Evolutionary conservation across 2,329 filamentous ascomycete species (phyloP), one percentile per base, ranked within the genome.

Genomic region (Dothideomycetes sp.): DNA sequence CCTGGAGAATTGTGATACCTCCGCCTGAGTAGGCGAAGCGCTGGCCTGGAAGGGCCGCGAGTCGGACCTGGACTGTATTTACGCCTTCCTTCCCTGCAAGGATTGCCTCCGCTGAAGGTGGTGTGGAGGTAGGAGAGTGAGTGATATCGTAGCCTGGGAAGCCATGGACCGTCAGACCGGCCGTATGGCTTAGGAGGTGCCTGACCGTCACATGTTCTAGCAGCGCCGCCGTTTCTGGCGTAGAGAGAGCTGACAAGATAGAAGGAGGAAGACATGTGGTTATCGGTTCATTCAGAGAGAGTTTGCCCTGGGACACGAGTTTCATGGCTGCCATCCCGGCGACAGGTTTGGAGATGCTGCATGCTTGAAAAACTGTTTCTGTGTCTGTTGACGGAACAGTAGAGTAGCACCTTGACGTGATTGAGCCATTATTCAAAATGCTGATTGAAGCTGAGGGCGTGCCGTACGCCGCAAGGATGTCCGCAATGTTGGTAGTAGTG

Each of bases 261-360:
- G 7, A 12, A 11, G 33, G 15, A 9, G 48, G 41, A 14, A 52
- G 32, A 22, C 48, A 39, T 3, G 50, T 36, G 4, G 42, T 36
- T 15, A 51, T 40, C 10, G 39, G 40, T 3, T 42, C 45, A 12
- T 51, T 41, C 16, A 50, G 52, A 15, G 31, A 38, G 9, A 53
- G 36, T 10, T 34, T 31, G 4, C 47, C 45, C 33, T 45, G 11
- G 16, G 52, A 49, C 5, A 53, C 42, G 5, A 54, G 45, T 40
- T 47, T 52, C 4, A 48, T 49, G 1, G 46, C 42, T 4, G 49
- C 43, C 9, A 52, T 27, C 1, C 45, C 47, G 11, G 49, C 47
- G 24, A 53, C 48, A 10, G 49, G 44, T 38, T 54, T 54, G 11
- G 47, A 52, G 12, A 54, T 53, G 19, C 49, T 52, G 45, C 49